Evolutionary conservation across 331 rosid species (phyloP), one percentile per base, ranked within the genome.

Genomic region (Spiraea crenata): DNA sequence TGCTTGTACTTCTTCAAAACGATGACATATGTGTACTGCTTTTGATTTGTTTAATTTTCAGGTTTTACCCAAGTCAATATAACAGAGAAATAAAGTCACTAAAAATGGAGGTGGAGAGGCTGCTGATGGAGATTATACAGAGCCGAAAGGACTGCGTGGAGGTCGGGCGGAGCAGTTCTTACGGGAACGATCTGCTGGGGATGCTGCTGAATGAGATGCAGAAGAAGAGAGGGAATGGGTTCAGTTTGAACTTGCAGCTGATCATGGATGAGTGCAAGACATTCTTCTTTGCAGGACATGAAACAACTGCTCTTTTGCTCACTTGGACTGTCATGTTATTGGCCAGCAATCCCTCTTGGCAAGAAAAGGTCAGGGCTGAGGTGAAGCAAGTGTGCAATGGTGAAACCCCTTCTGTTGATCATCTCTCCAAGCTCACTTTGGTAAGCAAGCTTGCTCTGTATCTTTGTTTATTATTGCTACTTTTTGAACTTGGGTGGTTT

Each of bases 181-280:
- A 81, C 76, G 99, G 99, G 62, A 91, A 85, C 67, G 99, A 91
- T 63, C 73, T 95, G 68, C 66, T 95, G 74, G 99, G 99, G 5
- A 85, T 95, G 85, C 66, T 95, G 0, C 57, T 95, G 12, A 81
- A 91, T 72, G 96, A 95, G 78, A 95, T 95, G 93, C 76, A 87
- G 52, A 86, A 84, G 45, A 89, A 82, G 50, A 83, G 35, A 78
- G 79, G 68, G 70, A 73, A 69, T 67, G 91, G 88, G 1, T 82
- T 83, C 12, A 75, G 82, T 76, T 64, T 95, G 31, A 81, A 85
- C 69, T 67, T 91, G 71, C 96, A 89, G 60, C 44, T 82, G 1
- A 93, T 95, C 5, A 95, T 89, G 96, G 99, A 95, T 82, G 92
- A 91, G 72, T 95, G 99, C 83, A 95, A 95, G 67, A 95, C 99